Base-by-base conservation (phyloP, 1,284 basidiomycete species). In the Naganishia liquefaciens region DNA sequence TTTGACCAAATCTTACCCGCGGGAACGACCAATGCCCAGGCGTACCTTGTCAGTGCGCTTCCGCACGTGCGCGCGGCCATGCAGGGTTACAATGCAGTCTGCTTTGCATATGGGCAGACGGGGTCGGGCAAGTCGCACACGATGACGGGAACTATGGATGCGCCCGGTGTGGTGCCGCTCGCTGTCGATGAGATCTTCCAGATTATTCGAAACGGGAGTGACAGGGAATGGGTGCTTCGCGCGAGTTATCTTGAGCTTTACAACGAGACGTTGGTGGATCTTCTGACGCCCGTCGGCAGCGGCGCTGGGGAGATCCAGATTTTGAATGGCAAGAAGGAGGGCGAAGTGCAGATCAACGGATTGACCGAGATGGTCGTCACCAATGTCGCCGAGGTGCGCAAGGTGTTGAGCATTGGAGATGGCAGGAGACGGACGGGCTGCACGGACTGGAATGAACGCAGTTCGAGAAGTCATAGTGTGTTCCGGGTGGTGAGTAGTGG, bases 191-290 rank as follows among this genome's bases (percentile, higher is more conserved):
- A 91, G 66, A 86, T 92, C 1, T 91, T 91, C 75, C 83, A 83
- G 0, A 87, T 85, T 73, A 91, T 91, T 75, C 84, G 84, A 46
- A 82, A 72, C 60, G 72, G 75, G 44, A 84, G 88, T 0, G 80
- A 84, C n/a, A 84, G 93, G 63, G 95, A 98, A 77, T 98, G 93
- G 77, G 85, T 99, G 15, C 84, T 99, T 1, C 87, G 95, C 11
- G 94, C 92, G 70, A 93, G 90, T 3, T 97, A 97, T 76, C 85
- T 98, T 50, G 94, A 98, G 73, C 93, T 98, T 61, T 98, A 97
- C 81, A 99, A 99, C 78, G 95, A 99, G 78, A 84, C 86, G 0
- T 89, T 99, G 67, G 85, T 91, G 68, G 93, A 80, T 68, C 72
- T 80, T 1, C 72, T 80, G 5, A 69, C 67, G 19, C 58, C 57